Evolutionary conservation across 1,284 basidiomycete genomes (phyloP).

Genomic region (Ustilago bromivora): DNA sequence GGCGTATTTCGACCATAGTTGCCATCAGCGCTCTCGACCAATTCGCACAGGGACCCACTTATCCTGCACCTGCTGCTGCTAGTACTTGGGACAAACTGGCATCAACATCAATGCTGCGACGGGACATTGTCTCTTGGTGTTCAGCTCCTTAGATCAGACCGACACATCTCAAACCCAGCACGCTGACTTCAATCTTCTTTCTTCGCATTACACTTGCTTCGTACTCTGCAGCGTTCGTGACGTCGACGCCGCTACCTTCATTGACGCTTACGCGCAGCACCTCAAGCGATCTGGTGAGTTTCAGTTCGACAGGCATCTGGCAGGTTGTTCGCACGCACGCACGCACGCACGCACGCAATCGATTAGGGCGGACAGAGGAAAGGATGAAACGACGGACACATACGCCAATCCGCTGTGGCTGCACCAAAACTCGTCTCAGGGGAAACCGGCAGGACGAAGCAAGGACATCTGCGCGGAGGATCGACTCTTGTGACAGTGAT

Average conservation of each 20-base stretch:
- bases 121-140: background rate
- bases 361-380: no score
- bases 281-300: constrained; percentile 84
- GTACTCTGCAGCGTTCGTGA: constrained; percentile 67
- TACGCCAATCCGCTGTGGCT: no score
- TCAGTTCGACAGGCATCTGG: background rate
- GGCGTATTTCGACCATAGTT: no score
- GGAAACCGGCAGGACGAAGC: no score
- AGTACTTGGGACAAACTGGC: background rate
- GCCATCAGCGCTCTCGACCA: background rate
- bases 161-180: constrained; percentile 2
- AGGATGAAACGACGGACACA: no score
- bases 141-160: background rate
- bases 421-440: no score
- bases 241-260: constrained; percentile 83
- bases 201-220: constrained; percentile 18
- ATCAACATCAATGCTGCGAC: constrained; percentile 1
- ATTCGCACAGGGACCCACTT: background rate
- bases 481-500: no score
- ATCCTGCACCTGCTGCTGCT: background rate
- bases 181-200: constrained; percentile 23
- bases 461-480: no score
- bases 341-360: background rate
- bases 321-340: constrained; percentile 2
- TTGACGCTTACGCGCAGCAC: constrained; percentile 90